Base-by-base conservation (phyloP, 2,329 filamentous ascomycete genomes). In the Myrmaecium sp. region DNA sequence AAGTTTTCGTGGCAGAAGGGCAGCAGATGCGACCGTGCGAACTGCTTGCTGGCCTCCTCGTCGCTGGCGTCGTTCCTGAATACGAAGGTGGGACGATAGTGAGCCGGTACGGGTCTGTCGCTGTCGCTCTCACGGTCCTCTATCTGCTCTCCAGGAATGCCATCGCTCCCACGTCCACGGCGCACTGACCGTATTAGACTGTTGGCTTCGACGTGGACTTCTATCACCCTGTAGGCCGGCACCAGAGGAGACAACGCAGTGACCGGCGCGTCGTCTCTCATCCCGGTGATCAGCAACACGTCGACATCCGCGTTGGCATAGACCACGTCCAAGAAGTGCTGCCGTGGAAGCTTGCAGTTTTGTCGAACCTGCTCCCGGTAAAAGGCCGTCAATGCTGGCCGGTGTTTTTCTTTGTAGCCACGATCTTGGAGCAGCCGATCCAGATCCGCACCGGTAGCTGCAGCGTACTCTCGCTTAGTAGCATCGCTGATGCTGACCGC, bases 391-490 rank as follows among this genome's bases (percentile, higher is more conserved):
- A 75, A 43, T 0, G 52, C 52, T 38, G 49, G 29, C 18, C 69
- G 60, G 35, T 74, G 67, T 30, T 64, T 37, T 46, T 75, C 69
- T 40, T 75, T 75, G 47, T 74, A 76, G 14, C 33, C 47, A 30
- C 69, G 68, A 33, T 74, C 60, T 0, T 17, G 8, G 19, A 69
- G 49, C 23, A 75, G 47, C 18, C 55, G 57, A 8, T 44, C 25
- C 1, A 63, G 13, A 31, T 72, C 52, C 10, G 61, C 58, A 20
- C 60, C 60, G 1, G 47, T 60, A 21, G 48, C 51, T 2, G 37
- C 44, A 1, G 67, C 66, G 26, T 72, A 74, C 42, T 66, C 58
- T 38, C 44, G 47, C 51, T 74, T 74, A n/a, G 51, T 64, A 2
- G 27, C 49, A 39, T 71, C 58, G 42, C 69, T 73, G 29, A 71